A percentile compares a stretch with the other conserved stretches of the same genome.
phyloP scores from a whole-genome alignment of 2,329 filamentous ascomycete genomes.

The Pezicula neosporulosa region DNA sequence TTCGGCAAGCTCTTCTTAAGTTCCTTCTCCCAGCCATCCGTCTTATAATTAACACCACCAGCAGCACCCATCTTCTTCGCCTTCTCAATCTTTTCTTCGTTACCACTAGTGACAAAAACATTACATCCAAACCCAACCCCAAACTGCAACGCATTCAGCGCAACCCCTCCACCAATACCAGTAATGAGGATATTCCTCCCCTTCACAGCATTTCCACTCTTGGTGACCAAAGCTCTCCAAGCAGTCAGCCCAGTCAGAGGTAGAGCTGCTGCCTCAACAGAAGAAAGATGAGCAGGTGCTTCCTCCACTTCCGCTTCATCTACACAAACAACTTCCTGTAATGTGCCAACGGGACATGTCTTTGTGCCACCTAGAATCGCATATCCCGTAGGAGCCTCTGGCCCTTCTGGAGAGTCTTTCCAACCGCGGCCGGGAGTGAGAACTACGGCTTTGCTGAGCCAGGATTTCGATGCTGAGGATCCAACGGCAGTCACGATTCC shows the following conservation, averaged over 20 bases:
- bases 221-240: slow-evolving; percentile 82
- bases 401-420: slow-evolving; percentile 67
- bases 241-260: slow-evolving; percentile 84
- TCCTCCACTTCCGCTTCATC: slow-evolving; percentile 71
- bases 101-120: slow-evolving; percentile 45
- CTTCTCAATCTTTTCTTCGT: slow-evolving; percentile 65
- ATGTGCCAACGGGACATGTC: slow-evolving; percentile 62
- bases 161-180: slow-evolving; percentile 90
- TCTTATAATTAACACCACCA: slow-evolving; percentile 81
- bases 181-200: slow-evolving; percentile 81
- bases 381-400: slow-evolving; percentile 62
- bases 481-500: slow-evolving; percentile 69
- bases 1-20: slow-evolving; percentile 59
- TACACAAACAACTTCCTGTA: slow-evolving; percentile 70
- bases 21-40: slow-evolving; percentile 77
- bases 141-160: slow-evolving; percentile 77
- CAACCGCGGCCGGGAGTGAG: slow-evolving; percentile 78
- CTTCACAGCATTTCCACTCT: slow-evolving; percentile 59
- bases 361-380: slow-evolving; percentile 68
- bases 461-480: slow-evolving; percentile 43
- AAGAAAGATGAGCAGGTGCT: slow-evolving; percentile 67
- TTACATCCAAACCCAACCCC: slow-evolving; percentile 61
- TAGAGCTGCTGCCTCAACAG: slow-evolving; percentile 76
- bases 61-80: slow-evolving; percentile 70
- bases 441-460: slow-evolving; percentile 67